Evolutionary conservation across 148 eudicot genomes (phyloP).

Genomic region (Rhododendron griersonianum): DNA sequence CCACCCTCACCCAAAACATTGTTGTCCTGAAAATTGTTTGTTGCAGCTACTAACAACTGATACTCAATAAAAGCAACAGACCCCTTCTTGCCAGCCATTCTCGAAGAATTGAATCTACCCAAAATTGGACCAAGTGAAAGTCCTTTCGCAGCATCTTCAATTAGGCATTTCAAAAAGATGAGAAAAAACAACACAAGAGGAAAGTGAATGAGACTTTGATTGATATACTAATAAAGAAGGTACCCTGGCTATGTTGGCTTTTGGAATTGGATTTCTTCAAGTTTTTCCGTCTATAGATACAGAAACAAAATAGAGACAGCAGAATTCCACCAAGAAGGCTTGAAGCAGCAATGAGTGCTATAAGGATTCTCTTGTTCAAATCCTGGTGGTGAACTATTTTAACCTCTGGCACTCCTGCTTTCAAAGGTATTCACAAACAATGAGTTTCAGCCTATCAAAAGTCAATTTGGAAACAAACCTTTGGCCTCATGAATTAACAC

Average conservation of each 20-base stretch:
- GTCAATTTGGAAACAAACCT: background rate
- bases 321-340: conserved; percentile 37
- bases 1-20: conserved; percentile 55
- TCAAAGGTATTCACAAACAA: background rate
- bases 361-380: conserved; percentile 37
- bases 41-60: conserved; percentile 50
- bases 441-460: background rate
- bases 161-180: background rate
- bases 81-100: conserved; percentile 51
- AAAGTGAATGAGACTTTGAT: background rate
- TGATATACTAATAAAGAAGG: conserved; percentile 1
- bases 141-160: conserved; percentile 36
- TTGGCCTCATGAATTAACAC: background rate
- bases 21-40: conserved; percentile 53
- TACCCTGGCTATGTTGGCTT: conserved; percentile 29
- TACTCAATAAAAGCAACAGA: conserved; percentile 55
- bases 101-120: conserved; percentile 43
- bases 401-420: conserved; percentile 24
- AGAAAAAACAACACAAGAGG: background rate
- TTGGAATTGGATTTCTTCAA: conserved; percentile 21
- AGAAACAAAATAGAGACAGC: conserved; percentile 32
- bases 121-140: conserved; percentile 34
- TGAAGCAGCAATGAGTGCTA: conserved; percentile 40
- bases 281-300: conserved; percentile 29
- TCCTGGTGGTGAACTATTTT: conserved; percentile 38